Base-by-base conservation (phyloP, 495 filamentous ascomycete genomes). In the Penicillium samsonianum region DNA sequence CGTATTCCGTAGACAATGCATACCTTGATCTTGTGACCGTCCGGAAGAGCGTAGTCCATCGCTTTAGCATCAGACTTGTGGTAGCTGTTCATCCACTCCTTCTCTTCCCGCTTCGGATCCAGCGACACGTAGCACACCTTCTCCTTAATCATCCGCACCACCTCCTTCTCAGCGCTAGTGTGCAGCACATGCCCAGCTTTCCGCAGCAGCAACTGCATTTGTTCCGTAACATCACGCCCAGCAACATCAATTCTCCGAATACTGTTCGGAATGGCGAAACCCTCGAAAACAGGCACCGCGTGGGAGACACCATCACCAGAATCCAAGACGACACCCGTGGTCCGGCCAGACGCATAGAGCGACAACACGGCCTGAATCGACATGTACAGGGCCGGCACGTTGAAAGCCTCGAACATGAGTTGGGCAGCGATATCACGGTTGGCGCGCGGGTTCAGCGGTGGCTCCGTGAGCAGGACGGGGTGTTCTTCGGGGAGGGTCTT, bases 401-500 rank as follows among this genome's bases (percentile, higher is more conserved):
- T 99, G 82, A 98, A 98, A 23, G 92, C 96, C 76, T 99, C 94
- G 75, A 99, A 99, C 60, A 99, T 87, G 58, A 98, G 92, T 70
- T 99, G 95, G 20, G 94, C 94, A 48, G 95, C 94, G 47, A 88
- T 96, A 69, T 99, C 95, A 60, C 95, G 90, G 75, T 99, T 98
- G 67, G 88, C 84, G 69, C 93, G 87, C 5, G 94, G 94, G 76
- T 99, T 99, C 60, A 99, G 84, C 17, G 94, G 94, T 22, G 94
- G 91, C 77, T 99, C 94, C 59, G 94, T 99, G 59, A 99, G 83
- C 49, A 99, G 85, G 54, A 98, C 93, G 20, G 94, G 94, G 73
- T 99, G 94, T 87, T 99, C 95, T 79, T 98, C 94, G 66, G 92
- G 96, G 65, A 96, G 81, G 25, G 93, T 96, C 78, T 97, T 98